These are phyloP conservation scores for Lentinus brumalis DNA, from an alignment of 768 basidiomycete genomes.

Conservation along the genomic window DNA sequence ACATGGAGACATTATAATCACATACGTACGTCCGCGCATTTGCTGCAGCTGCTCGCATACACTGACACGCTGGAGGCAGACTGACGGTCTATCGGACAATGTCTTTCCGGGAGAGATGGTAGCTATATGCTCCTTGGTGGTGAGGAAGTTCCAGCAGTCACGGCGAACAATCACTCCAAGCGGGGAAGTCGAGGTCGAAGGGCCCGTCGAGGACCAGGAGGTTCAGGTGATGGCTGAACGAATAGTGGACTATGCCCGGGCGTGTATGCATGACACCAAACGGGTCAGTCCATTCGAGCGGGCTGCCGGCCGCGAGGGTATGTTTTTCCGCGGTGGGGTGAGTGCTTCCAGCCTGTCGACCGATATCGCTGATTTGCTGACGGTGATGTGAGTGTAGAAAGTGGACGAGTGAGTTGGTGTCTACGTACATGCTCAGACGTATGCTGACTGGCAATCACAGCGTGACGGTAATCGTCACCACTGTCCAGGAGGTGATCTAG, in stretches of 20 bases:
- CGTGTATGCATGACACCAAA: constrained; percentile 68
- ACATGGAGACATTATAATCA: constrained; percentile 54
- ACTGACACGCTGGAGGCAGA: constrained; percentile 35
- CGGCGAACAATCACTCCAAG: constrained; percentile 8
- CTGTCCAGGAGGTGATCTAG: constrained; percentile 58
- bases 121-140: constrained; percentile 67
- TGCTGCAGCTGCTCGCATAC: neutral
- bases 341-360: constrained; percentile 33
- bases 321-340: constrained; percentile 73
- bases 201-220: constrained; percentile 56
- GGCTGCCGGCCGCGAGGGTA: constrained; percentile 63
- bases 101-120: constrained; percentile 70
- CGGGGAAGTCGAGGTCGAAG: neutral
- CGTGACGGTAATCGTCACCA: constrained; percentile 69
- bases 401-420: constrained; percentile 65
- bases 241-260: constrained; percentile 66
- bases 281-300: constrained; percentile 77
- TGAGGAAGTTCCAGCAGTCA: constrained; percentile 38
- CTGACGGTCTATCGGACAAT: constrained; percentile 58
- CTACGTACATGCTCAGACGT: neutral
- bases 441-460: constrained; percentile 36
- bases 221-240: constrained; percentile 74
- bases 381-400: constrained; percentile 51
- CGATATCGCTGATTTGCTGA: neutral
- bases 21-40: constrained; percentile 40